Base-by-base conservation (phyloP, 2,329 filamentous ascomycete genomes). In the Ophiobolus disseminans region DNA sequence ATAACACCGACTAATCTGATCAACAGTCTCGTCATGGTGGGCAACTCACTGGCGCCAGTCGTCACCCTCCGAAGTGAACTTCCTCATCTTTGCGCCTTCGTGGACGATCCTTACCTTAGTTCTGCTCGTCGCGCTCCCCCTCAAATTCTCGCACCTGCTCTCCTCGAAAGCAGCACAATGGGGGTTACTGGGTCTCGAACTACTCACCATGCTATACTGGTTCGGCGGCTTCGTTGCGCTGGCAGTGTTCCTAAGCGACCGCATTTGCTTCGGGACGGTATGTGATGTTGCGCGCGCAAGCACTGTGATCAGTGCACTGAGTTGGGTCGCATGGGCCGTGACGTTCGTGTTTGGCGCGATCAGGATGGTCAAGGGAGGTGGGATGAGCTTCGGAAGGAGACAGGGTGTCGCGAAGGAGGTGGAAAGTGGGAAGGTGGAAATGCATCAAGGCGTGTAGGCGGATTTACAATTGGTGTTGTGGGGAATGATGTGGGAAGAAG, bases 191-290 rank as follows among this genome's bases (percentile, higher is more conserved):
- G 85, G 65, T 1, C 78, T 90, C 23, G 89, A 95, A 65, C 78
- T 78, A 37, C 58, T 94, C 19, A 94, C 90, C 8, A 86, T 88
- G 75, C 80, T 95, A 47, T 95, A 95, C 78, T 96, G 91, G 91
- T 94, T 97, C 67, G 86, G 88, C 0, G 91, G 90, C 5, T 88
- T 91, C 63, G 86, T 95, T 58, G 90, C 90, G 0, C 74, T 92
- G 9, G 90, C 88, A 0, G 86, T 85, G 16, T 79, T 79, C 45
- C 74, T 91, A 48, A 82, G 82, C 43, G 79, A 82, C 13, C 76
- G 83, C 0, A 73, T 81, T 47, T 86, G 84, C 65, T 78, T 75
- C 32, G 76, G 78, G 32, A 76, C 72, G 42, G 78, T 77, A 13
- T 92, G 89, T 71, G 77, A 78, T 35, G 76, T 82, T 9, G 75